phyloP scores from a whole-genome alignment of 2,329 filamentous ascomycete genomes.

The Colletotrichum graminicola region DNA sequence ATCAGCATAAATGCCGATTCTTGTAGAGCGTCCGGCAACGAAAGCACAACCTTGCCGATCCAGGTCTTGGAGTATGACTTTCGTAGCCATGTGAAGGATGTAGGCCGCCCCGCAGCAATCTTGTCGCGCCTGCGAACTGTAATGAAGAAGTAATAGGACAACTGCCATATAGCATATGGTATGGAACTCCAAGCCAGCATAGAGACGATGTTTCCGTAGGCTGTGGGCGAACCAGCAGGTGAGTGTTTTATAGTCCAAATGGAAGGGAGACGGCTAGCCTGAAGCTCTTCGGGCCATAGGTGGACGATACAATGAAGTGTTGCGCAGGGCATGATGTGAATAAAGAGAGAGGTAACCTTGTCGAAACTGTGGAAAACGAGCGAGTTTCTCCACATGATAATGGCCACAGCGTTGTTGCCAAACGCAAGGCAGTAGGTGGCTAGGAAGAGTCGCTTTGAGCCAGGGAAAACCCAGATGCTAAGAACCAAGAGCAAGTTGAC shows the following conservation, averaged over 20 bases:
- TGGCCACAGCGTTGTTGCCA: constrained; percentile 97
- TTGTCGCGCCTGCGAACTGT: constrained; percentile 94
- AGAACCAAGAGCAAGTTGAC: constrained; percentile 89
- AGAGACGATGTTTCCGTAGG: constrained; percentile 80
- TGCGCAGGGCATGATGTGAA: constrained; percentile 98
- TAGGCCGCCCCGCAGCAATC: constrained; percentile 94
- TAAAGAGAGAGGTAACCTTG: constrained; percentile 98
- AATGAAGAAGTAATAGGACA: constrained; percentile 94
- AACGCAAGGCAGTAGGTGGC: constrained; percentile 92
- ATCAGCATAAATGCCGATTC: constrained; percentile 96
- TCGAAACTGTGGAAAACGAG: constrained; percentile 98
- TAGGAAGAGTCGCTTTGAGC: constrained; percentile 91
- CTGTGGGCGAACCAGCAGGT: constrained; percentile 77
- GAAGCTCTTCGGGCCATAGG: constrained; percentile 74
- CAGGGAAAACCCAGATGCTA: constrained; percentile 90
- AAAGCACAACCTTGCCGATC: constrained; percentile 88
- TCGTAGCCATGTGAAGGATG: constrained; percentile 97
- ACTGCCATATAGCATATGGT: constrained; percentile 93
- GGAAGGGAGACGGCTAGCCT: constrained; percentile 82
- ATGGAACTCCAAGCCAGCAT: constrained; percentile 97
- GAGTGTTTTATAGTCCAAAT: constrained; percentile 83
- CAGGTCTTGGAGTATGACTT: constrained; percentile 90
- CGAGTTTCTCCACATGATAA: constrained; percentile 99
- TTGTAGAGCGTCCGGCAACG: constrained; percentile 80
- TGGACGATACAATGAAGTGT: constrained; percentile 94